A percentile compares a stretch with the other conserved stretches of the same genome.
Evolutionary conservation across 2,329 filamentous ascomycete species (phyloP).

Genomic region (Ascosphaera apis): DNA sequence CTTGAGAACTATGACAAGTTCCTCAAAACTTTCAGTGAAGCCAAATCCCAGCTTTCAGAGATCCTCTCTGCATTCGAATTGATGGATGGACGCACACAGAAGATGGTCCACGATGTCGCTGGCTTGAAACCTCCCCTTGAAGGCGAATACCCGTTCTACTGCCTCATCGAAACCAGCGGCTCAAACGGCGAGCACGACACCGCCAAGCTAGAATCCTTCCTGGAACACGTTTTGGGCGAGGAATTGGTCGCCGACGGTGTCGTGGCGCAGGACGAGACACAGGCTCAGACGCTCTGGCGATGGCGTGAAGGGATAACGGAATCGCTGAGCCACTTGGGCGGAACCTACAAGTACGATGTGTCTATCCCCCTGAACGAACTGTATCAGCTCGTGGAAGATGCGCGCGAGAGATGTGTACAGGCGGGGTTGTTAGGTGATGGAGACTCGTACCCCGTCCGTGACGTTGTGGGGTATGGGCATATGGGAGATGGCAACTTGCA

Average conservation of each 20-base stretch:
- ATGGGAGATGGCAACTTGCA: constrained; percentile 97
- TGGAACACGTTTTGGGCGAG: constrained; percentile 76
- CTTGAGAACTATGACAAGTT: constrained; percentile 78
- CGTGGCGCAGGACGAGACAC: constrained; percentile 79
- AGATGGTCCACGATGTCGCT: constrained; percentile 50
- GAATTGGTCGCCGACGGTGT: constrained; percentile 78
- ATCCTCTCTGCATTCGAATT: constrained; percentile 95
- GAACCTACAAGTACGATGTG: constrained; percentile 95
- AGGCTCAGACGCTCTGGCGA: constrained; percentile 62
- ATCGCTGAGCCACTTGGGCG: constrained; percentile 68
- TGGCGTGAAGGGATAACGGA: constrained; percentile 91
- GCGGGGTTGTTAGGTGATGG: constrained; percentile 58
- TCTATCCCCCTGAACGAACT: constrained; percentile 78
- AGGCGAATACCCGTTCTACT: constrained; percentile 60
- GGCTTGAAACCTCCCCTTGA: constrained; percentile 51
- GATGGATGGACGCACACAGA: constrained; percentile 73
- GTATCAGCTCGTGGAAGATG: constrained; percentile 76
- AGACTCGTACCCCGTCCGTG: constrained; percentile 54
- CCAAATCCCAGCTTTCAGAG: constrained; percentile 75
- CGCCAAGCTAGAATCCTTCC: constrained; percentile 71
- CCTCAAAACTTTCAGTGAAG: constrained; percentile 64
- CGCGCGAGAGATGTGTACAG: constrained; percentile 44
- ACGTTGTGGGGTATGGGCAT: constrained; percentile 89
- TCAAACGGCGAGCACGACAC: constrained; percentile 85
- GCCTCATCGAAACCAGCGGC: constrained; percentile 84